Percentiles rank a stretch among this genome's conserved stretches.
Conservation (phyloP, 1,139 yeast genomes). For the Nakaseomyces kungkrabaensis region DNA sequence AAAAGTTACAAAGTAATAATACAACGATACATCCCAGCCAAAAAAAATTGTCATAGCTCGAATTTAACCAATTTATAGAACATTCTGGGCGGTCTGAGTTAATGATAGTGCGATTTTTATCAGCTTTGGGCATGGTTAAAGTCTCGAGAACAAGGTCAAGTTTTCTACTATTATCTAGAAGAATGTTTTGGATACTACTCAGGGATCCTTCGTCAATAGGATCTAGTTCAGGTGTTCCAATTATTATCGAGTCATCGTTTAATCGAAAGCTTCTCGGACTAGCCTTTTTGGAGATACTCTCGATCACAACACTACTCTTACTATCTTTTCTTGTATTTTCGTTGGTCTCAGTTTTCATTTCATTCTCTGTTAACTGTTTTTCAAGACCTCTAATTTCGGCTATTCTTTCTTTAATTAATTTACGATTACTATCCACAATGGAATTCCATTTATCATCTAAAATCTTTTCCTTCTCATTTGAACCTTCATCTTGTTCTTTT, state of each 20-base stretch:
- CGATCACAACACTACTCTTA: neutral
- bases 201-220: neutral
- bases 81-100: no score
- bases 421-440: neutral
- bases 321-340: neutral
- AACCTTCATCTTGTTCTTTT: conserved; percentile 10
- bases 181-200: neutral
- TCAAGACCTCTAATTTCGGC: neutral
- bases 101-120: neutral
- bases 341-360: neutral
- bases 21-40: conserved; percentile 27
- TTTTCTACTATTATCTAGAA: neutral
- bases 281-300: neutral
- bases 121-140: neutral
- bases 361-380: neutral
- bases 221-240: conserved; percentile 1
- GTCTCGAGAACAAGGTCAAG: conserved; percentile 1
- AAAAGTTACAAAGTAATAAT: conserved; percentile 21
- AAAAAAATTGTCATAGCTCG: conserved; percentile 10
- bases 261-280: conserved; percentile 7
- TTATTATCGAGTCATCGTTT: neutral
- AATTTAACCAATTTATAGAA: neutral
- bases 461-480: conserved; percentile 10
- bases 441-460: conserved; percentile 1
- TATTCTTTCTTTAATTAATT: neutral